Percentiles rank a stretch among this genome's conserved stretches.
These are phyloP conservation scores for Cyberlindnera japonica DNA, from an alignment of 805 yeast species.

Conservation along the genomic window DNA sequence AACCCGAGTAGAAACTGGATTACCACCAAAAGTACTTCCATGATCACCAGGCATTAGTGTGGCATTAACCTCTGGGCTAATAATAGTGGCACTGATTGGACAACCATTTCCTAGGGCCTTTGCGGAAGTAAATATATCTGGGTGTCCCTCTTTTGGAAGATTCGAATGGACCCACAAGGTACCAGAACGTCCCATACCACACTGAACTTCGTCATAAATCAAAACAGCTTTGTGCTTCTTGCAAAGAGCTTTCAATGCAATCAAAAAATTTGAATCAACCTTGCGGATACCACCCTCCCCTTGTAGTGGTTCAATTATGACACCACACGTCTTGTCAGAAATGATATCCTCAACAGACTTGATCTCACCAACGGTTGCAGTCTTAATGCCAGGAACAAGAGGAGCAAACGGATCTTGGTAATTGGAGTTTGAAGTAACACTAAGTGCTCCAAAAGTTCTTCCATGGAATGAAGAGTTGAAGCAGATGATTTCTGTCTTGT, in stretches of 20 bases:
- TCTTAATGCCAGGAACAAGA: constrained; percentile 80
- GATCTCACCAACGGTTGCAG: constrained; percentile 50
- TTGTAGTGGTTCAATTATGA: constrained; percentile 94
- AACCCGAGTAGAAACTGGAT: constrained; percentile 84
- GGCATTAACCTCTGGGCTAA: constrained; percentile 72
- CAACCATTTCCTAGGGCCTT: constrained; percentile 96
- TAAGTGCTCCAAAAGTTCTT: constrained; percentile 86
- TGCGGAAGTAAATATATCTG: constrained; percentile 91
- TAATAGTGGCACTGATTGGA: constrained; percentile 93
- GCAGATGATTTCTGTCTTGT: constrained; percentile 76
- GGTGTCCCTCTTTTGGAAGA: constrained; percentile 77
- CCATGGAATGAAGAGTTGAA: constrained; percentile 93
- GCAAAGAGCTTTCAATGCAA: constrained; percentile 64
- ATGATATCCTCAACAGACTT: constrained; percentile 48
- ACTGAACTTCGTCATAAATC: constrained; percentile 94
- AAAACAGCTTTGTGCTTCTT: constrained; percentile 64
- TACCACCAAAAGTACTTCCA: constrained; percentile 97
- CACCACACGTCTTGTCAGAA: constrained; percentile 60
- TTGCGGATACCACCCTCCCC: constrained; percentile 95
- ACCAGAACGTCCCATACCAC: constrained; percentile 94
- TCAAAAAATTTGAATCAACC: constrained; percentile 59
- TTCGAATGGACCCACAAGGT: constrained; percentile 87
- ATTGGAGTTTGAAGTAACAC: constrained; percentile 89
- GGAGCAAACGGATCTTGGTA: constrained; percentile 92
- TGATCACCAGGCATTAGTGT: constrained; percentile 87